These are phyloP conservation scores for Pelargonium nanum DNA, from an alignment of 345 rosid species.

Conservation along the genomic window DNA sequence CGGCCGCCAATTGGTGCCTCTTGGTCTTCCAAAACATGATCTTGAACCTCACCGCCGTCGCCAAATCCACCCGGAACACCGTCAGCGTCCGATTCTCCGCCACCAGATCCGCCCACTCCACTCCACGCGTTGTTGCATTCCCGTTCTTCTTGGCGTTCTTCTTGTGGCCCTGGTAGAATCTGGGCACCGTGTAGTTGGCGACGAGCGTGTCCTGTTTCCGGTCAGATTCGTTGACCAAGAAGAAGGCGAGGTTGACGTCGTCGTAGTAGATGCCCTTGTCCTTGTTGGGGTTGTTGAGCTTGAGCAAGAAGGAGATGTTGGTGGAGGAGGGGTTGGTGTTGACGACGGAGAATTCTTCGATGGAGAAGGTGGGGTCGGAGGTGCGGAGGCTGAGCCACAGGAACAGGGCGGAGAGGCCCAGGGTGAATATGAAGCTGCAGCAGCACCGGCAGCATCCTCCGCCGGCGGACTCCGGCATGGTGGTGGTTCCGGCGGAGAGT, in stretches of 20 bases:
- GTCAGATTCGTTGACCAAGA: neutral
- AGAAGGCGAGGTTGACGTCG: constrained; percentile 32
- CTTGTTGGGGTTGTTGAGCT: constrained; percentile 50
- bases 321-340: constrained; percentile 13
- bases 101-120: constrained; percentile 24
- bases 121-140: neutral
- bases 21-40: constrained; percentile 48
- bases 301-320: constrained; percentile 30
- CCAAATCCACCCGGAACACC: constrained; percentile 54
- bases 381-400: constrained; percentile 74
- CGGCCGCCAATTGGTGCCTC: constrained; percentile 33
- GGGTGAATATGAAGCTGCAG: constrained; percentile 39
- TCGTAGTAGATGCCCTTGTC: constrained; percentile 69
- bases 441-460: constrained; percentile 39
- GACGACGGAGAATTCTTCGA: too few relatives aligned
- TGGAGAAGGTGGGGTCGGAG: constrained; percentile 34
- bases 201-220: neutral
- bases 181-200: constrained; percentile 18
- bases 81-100: constrained; percentile 20
- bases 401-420: constrained; percentile 54
- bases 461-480: constrained; percentile 21
- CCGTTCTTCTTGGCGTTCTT: constrained; percentile 51
- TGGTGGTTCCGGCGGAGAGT: neutral
- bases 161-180: constrained; percentile 50
- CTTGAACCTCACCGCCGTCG: constrained; percentile 55